phyloP scores from a whole-genome alignment of 2,329 filamentous ascomycete genomes.

The Curvularia hawaiiensis region DNA sequence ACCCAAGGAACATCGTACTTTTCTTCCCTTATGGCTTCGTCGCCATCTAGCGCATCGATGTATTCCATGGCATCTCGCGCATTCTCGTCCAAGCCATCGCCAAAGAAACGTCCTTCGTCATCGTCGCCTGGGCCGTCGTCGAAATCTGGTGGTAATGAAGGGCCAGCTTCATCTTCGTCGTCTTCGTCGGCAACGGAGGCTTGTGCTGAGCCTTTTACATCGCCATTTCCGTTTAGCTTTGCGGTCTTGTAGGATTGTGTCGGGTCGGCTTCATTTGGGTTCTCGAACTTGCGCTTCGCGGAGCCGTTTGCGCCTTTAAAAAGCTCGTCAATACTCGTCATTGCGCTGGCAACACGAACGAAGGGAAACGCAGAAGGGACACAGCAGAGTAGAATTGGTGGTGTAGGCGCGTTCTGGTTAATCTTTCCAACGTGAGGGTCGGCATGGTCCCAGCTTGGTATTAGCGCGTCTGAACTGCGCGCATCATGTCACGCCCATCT shows the following conservation, averaged over 20 bases:
- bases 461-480: conserved; percentile 8
- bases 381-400: conserved; percentile 7
- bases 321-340: conserved; percentile 67
- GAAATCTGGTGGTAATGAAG: conserved; percentile 61
- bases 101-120: conserved; percentile 95
- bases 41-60: conserved; percentile 71
- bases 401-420: conserved; percentile 9
- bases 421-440: conserved; percentile 4
- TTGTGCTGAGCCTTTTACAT: conserved; percentile 56
- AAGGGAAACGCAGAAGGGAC: not conserved
- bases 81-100: conserved; percentile 81
- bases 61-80: conserved; percentile 87
- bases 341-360: conserved; percentile 29
- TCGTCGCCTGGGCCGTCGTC: conserved; percentile 65
- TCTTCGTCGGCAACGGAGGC: conserved; percentile 56
- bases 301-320: conserved; percentile 62
- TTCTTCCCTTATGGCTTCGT: conserved; percentile 62
- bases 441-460: conserved; percentile 10
- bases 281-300: conserved; percentile 65
- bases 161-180: conserved; percentile 55
- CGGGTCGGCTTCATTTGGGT: conserved; percentile 58
- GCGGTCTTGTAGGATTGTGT: conserved; percentile 65
- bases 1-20: conserved; percentile 87
- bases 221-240: conserved; percentile 58
- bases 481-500: conserved; percentile 4